Base-by-base conservation (phyloP, 192 early-diverging fungal genomes). In the Pilaira anomala region DNA sequence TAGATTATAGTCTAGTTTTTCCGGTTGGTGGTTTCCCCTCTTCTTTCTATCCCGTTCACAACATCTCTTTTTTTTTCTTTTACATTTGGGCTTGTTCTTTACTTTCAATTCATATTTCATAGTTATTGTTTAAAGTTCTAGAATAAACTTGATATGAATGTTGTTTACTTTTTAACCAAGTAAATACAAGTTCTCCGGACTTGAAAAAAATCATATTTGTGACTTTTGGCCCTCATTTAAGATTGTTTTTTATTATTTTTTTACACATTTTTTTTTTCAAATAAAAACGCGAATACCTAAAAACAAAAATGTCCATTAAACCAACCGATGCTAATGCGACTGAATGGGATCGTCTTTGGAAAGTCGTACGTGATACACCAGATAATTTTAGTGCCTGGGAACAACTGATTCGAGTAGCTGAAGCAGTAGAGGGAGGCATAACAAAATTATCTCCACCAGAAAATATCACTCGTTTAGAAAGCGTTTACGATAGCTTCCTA, bases 361-460 rank as follows among this genome's bases (percentile, higher is more conserved):
- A 83, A 24, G 65, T 77, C 1, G 84, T 86, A 6, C 78, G 66
- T 18, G 40, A 76, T 63, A 81, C 81, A 64, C 82, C 83, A 13
- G 78, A 85, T 44, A 87, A 90, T 55, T 90, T 89, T 70, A 60
- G 67, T n/a, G 73, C 83, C 3, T 90, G 88, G 88, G 88, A 90
- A 65, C 71, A 75, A 29, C 74, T 89, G 16, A 78, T 90, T 63
- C 67, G 78, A 3, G 46, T 86, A 18, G 83, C 79, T 1, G 87
- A 90, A 60, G 57, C 68, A 13, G 68, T 75, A 25, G 78, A 87
- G 22, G 84, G 83, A 1, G 83, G 83, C 12, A 64, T 85, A 41
- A 78, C 68, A 1, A 64, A 76, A 12, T 69, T 78, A 19, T 76
- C 85, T 0, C 72, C 81, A 7, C 59, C 64, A 8, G 77, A 70